Evolutionary conservation across 768 basidiomycete genomes (phyloP), one percentile per base, ranked within the genome.

Genomic region (Leccinum ochraceum): DNA sequence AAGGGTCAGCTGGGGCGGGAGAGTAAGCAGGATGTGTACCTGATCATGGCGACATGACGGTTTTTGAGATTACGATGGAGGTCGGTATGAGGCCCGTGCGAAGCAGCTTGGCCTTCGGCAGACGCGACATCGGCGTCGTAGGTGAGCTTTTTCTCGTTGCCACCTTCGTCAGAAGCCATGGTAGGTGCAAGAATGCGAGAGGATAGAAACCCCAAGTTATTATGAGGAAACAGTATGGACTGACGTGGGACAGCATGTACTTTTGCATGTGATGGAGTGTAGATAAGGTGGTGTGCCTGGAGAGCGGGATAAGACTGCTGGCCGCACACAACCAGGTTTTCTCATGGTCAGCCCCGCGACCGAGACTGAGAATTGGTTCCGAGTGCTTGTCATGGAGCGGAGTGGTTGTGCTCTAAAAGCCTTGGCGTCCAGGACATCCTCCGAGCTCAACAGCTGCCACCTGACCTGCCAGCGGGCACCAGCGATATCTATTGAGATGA

Each of bases 11-110:
- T 6, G 10, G 17, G 37, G 6, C 7, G 34, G 14, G 14, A 16
- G 1, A 2, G 36, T 32, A 11, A 11, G 30, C 5, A 5, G 14
- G n/a, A 22, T 4, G 20, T 32, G 14, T 36, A 70, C 74, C 72
- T 72, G n/a, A 75, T 77, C 75, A 75, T 75, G 53, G 75, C 72
- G 3, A 75, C 66, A 63, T 75, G 75, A 7, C 75, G 68, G 49
- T 71, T 73, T 62, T 76, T 72, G 2, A 76, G 65, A 54, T 74
- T 62, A 13, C 75, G 75, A 9, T 64, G 59, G 20, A 72, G 71
- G 11, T 34, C 2, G 1, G 57, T 62, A 14, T 69, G 61, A 13
- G 9, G 42, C 13, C 20, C 10, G 3, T 59, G 39, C 4, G 30
- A 0, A 0, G 37, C 6, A 6, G 26, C 20, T 46, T 67, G 64